phyloP scores from a whole-genome alignment of 164 flowering plant genomes.

The Cinnamomum chago region DNA sequence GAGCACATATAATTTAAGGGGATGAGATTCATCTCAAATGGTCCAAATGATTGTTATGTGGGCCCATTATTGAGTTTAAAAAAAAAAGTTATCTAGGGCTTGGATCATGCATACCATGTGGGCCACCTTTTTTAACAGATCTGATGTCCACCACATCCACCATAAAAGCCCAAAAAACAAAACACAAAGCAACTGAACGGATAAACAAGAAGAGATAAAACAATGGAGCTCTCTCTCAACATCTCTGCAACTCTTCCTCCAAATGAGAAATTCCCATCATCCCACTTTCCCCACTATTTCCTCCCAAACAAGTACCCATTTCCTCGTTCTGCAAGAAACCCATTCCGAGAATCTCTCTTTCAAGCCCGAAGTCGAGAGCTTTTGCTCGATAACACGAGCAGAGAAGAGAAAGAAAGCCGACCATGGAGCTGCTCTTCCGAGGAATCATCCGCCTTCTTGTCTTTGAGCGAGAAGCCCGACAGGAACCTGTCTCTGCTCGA shows the following conservation, averaged over 20 bases:
- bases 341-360: slow-evolving; percentile 18
- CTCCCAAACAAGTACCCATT: background rate
- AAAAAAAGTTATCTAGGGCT: background rate
- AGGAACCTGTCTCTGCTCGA: slow-evolving; percentile 71
- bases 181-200: background rate
- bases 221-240: slow-evolving; percentile 41
- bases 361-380: slow-evolving; percentile 13
- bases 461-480: slow-evolving; percentile 78
- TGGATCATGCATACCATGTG: background rate
- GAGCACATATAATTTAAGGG: no score
- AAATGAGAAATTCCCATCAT: slow-evolving; percentile 8
- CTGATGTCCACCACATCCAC: no score
- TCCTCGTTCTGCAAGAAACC: slow-evolving; percentile 11
- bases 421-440: slow-evolving; percentile 20
- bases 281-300: background rate
- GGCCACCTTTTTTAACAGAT: background rate
- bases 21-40: no score
- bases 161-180: no score
- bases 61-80: no score
- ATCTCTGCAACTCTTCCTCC: slow-evolving; percentile 22
- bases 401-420: slow-evolving; percentile 6
- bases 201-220: background rate
- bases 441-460: slow-evolving; percentile 32
- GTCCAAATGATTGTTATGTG: no score
- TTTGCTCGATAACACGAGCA: slow-evolving; percentile 2